Base-by-base conservation (phyloP, 1,139 yeast species). In the Debaryomycetaceae sp. region DNA sequence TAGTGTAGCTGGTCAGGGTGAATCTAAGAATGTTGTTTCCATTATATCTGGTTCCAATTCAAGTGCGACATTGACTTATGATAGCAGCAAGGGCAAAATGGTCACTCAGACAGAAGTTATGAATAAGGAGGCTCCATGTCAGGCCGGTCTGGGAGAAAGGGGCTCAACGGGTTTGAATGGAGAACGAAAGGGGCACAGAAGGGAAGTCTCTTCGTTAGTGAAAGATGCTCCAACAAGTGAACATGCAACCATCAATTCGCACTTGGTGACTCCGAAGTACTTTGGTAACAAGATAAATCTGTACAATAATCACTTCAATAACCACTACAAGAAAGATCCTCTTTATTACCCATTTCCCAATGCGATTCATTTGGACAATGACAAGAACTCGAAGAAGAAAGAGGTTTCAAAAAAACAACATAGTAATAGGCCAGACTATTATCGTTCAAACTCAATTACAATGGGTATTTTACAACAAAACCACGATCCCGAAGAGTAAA, bases 251-350 rank as follows among this genome's bases (percentile, higher is more conserved):
- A 42, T 53, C 3, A 56, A 54, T 45, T 62, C 66, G 0, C 67
- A 62, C 45, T 40, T 59, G 41, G 49, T 46, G n/a, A 46, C 45
- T 36, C 37, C 47, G 2, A 41, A 41, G 6, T 42, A 38, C 17
- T 34, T 41, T 37, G 35, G 41, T 7, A 34, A 37, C 29, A 43
- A 38, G 31, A 52, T 45, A 20, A 42, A 42, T 34, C 35, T 46
- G 37, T 44, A 39, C 38, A 45, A 54, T 45, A 54, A 55, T 42
- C 63, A 62, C 42, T 76, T 63, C 55, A 72, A 69, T 45, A 76
- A 76, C 49, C 81, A 77, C 51, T 75, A 75, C 54, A 70, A 66
- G 47, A 75, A 74, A 46, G 75, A 69, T 24, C 76, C 75, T 1
- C 56, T 64, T 4, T 53, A 55, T 38, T 60, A 59, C 6, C 74